Conservation (phyloP, 139 green algal genomes). For the Diplosphaera chodatii region DNA sequence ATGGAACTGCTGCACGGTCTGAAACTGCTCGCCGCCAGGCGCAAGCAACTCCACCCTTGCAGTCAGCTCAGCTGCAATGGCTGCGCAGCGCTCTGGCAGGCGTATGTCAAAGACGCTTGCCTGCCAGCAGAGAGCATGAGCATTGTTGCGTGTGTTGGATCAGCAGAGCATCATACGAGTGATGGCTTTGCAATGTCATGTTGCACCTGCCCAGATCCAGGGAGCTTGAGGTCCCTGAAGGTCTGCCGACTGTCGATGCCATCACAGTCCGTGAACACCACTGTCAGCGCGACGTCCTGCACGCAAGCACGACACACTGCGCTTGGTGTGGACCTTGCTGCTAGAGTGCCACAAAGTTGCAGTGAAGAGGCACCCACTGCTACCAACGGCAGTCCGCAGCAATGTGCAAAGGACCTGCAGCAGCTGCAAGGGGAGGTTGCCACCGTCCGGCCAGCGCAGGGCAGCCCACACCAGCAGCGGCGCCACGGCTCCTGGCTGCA, state of each 20-base stretch:
- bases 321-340: no score
- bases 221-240: neutral
- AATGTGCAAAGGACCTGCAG: no score
- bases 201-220: no score
- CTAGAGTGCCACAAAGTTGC: no score
- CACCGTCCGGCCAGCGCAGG: neutral
- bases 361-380: no score
- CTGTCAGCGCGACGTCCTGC: neutral
- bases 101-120: no score
- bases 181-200: no score
- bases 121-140: no score
- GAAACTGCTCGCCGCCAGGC: neutral
- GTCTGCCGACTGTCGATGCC: neutral
- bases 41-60: neutral
- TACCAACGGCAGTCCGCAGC: no score
- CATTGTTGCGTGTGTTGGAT: no score
- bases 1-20: neutral
- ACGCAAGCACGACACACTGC: no score
- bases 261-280: neutral
- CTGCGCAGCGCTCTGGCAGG: neutral
- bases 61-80: neutral
- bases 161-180: no score
- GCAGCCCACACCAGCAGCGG: neutral
- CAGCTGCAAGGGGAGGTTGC: neutral
- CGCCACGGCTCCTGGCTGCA: neutral